Percentiles rank a stretch among this genome's conserved stretches.
These are phyloP conservation scores for Perkinsus marinus DNA, from an alignment of 169 alveolate genomes.

Conservation along the genomic window DNA sequence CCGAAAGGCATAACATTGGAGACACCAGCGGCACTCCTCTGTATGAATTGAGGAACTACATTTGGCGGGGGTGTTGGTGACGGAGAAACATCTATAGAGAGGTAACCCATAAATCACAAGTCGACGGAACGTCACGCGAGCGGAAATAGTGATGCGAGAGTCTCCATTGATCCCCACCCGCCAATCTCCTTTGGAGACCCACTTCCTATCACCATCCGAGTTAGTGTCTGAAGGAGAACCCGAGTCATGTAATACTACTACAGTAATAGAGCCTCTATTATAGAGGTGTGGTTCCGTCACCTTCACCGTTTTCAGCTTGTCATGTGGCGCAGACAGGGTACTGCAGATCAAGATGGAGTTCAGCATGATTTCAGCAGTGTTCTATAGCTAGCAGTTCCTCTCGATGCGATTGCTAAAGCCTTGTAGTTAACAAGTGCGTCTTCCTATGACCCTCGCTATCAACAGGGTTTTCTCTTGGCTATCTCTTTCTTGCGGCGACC, in stretches of 20 bases:
- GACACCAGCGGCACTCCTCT: not conserved
- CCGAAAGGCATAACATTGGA: not conserved
- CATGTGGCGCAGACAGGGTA: too few relatives aligned
- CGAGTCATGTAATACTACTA: not conserved
- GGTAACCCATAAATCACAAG: too few relatives aligned
- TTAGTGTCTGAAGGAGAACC: not conserved
- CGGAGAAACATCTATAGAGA: not conserved
- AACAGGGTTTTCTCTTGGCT: too few relatives aligned
- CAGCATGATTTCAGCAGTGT: too few relatives aligned
- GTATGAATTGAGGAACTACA: not conserved
- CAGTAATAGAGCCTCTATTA: too few relatives aligned
- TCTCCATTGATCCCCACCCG: too few relatives aligned
- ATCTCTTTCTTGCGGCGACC: too few relatives aligned
- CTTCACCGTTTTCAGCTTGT: not conserved
- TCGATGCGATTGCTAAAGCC: too few relatives aligned
- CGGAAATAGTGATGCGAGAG: not conserved
- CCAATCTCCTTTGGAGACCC: not conserved
- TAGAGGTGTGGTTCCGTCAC: not conserved
- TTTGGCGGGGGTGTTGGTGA: not conserved
- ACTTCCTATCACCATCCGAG: not conserved
- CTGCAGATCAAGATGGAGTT: too few relatives aligned
- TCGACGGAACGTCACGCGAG: not conserved
- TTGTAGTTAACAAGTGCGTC: too few relatives aligned
- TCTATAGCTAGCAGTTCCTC: too few relatives aligned
- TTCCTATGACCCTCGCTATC: too few relatives aligned